phyloP scores from a whole-genome alignment of 257 asterid genomes.

The Parsonsia alboflavescens region DNA sequence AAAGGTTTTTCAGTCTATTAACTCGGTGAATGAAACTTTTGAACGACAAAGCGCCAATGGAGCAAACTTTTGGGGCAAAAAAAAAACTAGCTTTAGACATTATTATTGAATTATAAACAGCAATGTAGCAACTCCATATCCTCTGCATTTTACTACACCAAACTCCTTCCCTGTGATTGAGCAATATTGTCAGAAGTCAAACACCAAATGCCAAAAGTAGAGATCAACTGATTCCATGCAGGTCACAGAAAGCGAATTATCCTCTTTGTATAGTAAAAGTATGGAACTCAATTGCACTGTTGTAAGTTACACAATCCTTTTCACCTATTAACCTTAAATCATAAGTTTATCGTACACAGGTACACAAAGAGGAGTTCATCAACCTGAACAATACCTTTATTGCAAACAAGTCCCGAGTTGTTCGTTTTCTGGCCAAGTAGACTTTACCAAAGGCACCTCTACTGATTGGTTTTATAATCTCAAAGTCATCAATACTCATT shows the following conservation, averaged over 20 bases:
- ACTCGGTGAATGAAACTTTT: not conserved
- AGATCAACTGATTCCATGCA: not conserved
- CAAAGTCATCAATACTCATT: conserved; percentile 83
- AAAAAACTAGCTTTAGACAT: not conserved
- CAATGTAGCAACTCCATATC: not conserved
- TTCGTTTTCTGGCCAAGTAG: conserved; percentile 79
- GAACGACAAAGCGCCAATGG: not conserved
- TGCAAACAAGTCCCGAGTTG: conserved; percentile 94
- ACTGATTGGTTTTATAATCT: conserved; percentile 84
- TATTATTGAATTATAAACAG: not conserved
- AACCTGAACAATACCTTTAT: conserved; percentile 53
- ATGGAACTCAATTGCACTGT: not conserved
- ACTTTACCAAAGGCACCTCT: conserved; percentile 97
- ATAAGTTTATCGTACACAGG: conserved; percentile 9
- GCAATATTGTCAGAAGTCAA: not conserved
- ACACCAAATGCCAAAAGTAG: not conserved
- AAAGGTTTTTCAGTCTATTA: not conserved
- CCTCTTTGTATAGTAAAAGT: not conserved
- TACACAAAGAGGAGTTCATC: conserved; percentile 10
- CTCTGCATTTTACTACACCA: not conserved
- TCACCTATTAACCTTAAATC: not conserved
- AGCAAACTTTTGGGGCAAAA: not conserved
- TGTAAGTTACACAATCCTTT: not conserved
- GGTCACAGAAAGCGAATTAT: not conserved
- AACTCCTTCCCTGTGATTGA: not conserved